Conservation (phyloP, 2,329 filamentous ascomycete genomes). For the Penicillium sp. region DNA sequence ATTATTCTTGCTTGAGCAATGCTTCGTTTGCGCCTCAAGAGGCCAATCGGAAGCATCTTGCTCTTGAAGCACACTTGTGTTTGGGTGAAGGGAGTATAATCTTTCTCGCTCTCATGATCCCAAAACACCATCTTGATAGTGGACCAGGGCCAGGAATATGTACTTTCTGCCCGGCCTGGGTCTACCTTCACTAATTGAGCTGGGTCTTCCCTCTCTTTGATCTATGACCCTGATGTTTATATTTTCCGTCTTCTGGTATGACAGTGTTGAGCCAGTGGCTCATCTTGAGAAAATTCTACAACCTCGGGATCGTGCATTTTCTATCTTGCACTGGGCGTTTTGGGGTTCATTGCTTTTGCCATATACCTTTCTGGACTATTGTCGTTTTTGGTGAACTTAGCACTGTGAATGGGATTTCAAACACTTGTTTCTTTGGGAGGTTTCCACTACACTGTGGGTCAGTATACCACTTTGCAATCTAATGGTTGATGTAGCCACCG, state of each 20-base stretch:
- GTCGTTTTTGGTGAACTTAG: slow-evolving; percentile 10
- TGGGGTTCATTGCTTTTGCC: slow-evolving; percentile 11
- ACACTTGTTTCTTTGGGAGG: background rate
- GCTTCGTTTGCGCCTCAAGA: too few relatives aligned
- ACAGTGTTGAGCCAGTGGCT: slow-evolving; percentile 14
- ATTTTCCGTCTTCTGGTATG: slow-evolving; percentile 9
- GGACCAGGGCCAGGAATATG: background rate
- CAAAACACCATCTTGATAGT: background rate
- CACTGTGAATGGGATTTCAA: slow-evolving; percentile 18
- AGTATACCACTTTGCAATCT: slow-evolving; percentile 3
- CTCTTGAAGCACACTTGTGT: too few relatives aligned
- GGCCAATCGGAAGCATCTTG: too few relatives aligned
- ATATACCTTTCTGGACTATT: slow-evolving; percentile 21
- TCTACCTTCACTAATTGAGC: slow-evolving; percentile 12
- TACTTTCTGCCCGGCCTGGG: background rate
- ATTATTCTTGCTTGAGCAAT: too few relatives aligned
- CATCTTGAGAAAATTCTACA: slow-evolving; percentile 11
- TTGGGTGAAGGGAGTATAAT: too few relatives aligned
- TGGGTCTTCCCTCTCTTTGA: slow-evolving; percentile 3
- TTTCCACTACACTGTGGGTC: background rate
- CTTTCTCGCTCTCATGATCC: too few relatives aligned
- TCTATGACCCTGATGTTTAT: slow-evolving; percentile 20
- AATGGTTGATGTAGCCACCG: slow-evolving; percentile 4
- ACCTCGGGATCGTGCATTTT: slow-evolving; percentile 14
- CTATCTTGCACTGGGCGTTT: slow-evolving; percentile 11